A percentile compares a stretch with the other conserved stretches of the same genome.
These are phyloP conservation scores for Ambrosia artemisiifolia DNA, from an alignment of 129 eudicot genomes.

Conservation along the genomic window DNA sequence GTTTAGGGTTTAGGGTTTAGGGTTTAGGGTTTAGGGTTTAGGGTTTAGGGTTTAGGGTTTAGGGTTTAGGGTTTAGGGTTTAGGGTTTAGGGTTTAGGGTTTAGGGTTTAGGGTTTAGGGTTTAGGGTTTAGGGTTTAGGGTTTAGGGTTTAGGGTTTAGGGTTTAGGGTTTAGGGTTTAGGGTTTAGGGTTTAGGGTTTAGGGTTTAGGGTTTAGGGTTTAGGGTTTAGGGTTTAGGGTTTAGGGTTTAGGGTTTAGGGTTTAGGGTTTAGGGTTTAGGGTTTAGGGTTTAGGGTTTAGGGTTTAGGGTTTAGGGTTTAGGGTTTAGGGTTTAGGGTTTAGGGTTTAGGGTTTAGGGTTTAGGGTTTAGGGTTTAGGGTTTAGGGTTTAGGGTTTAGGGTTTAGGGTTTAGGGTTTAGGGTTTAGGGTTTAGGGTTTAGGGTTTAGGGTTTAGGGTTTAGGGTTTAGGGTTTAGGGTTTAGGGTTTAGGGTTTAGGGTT, in stretches of 20 bases:
- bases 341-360: constrained; percentile 14
- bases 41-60: constrained; percentile 23
- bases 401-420: constrained; percentile 15
- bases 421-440: constrained; percentile 13
- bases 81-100: constrained; percentile 20
- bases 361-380: constrained; percentile 10
- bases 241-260: constrained; percentile 15
- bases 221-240: constrained; percentile 21
- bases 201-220: background rate
- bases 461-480: constrained; percentile 27
- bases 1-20: constrained; percentile 26
- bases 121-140: background rate
- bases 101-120: background rate
- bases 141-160: background rate
- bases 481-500: constrained; percentile 27
- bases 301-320: background rate
- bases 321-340: constrained; percentile 9
- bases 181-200: background rate
- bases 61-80: constrained; percentile 27
- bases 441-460: constrained; percentile 25
- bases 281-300: background rate
- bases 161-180: background rate
- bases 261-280: constrained; percentile 6
- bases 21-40: constrained; percentile 18
- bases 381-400: constrained; percentile 14